Percentiles rank a stretch among this genome's conserved stretches.
phyloP scores from a whole-genome alignment of 768 basidiomycete genomes.

The Podaxis mareebaensis region DNA sequence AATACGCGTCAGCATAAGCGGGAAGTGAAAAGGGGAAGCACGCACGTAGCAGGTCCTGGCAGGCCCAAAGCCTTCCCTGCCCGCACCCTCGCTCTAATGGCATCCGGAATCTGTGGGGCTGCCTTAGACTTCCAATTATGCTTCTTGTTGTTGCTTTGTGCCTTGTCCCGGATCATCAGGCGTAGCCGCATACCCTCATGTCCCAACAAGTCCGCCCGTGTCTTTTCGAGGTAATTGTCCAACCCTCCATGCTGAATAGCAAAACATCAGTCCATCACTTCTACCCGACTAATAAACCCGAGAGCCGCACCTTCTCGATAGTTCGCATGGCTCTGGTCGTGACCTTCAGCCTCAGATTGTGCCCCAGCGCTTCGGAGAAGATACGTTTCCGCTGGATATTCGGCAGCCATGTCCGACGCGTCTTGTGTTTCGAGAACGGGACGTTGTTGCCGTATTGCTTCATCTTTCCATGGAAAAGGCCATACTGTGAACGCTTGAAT shows the following conservation, averaged over 20 bases:
- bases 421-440: constrained; percentile 86
- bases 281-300: background rate
- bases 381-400: constrained; percentile 81
- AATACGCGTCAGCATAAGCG: background rate
- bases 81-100: constrained; percentile 25
- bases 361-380: constrained; percentile 62
- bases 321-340: constrained; percentile 78
- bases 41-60: constrained; percentile 27
- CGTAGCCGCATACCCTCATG: constrained; percentile 53
- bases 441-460: constrained; percentile 88
- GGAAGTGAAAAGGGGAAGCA: background rate
- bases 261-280: background rate
- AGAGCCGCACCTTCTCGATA: constrained; percentile 72
- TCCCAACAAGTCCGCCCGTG: constrained; percentile 34
- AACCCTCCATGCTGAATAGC: constrained; percentile 60
- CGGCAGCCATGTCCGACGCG: constrained; percentile 84
- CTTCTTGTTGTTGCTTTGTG: constrained; percentile 15
- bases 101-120: constrained; percentile 18
- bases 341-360: constrained; percentile 63
- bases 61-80: constrained; percentile 30
- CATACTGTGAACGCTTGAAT: constrained; percentile 79
- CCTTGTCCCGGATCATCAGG: constrained; percentile 29
- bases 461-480: constrained; percentile 81
- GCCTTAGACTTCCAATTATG: background rate
- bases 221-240: constrained; percentile 63